A percentile compares a stretch with the other conserved stretches of the same genome.
These are phyloP conservation scores for Phytophthora citricola DNA, from an alignment of 352 stramenopile genomes.

Conservation along the genomic window DNA sequence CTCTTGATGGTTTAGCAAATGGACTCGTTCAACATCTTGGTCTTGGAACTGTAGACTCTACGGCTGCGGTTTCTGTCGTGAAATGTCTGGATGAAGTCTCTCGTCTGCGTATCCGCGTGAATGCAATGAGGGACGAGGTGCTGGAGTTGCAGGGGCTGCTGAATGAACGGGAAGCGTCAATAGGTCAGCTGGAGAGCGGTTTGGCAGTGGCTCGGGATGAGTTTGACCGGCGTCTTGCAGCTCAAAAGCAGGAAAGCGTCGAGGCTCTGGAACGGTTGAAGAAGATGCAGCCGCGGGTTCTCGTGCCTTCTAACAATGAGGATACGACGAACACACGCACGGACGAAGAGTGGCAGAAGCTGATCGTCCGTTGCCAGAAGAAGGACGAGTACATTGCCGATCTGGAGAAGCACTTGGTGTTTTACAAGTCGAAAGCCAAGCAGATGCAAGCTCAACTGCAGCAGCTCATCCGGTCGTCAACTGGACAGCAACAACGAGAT, in stretches of 20 bases:
- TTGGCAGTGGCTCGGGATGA: constrained; percentile 68
- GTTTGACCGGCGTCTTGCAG: constrained; percentile 71
- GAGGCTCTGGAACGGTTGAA: constrained; percentile 43
- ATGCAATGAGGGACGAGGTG: constrained; percentile 45
- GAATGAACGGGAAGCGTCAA: constrained; percentile 52
- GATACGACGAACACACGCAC: constrained; percentile 1
- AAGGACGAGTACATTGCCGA: constrained; percentile 88
- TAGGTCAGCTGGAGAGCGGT: constrained; percentile 70
- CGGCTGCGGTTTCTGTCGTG: constrained; percentile 34
- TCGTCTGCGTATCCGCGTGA: constrained; percentile 51
- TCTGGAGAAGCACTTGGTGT: constrained; percentile 85
- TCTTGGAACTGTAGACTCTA: constrained; percentile 6
- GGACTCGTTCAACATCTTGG: constrained; percentile 42
- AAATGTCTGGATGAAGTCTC: constrained; percentile 68
- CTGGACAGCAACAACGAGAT: constrained; percentile 42
- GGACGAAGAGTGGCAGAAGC: constrained; percentile 72
- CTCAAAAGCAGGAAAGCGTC: constrained; percentile 55
- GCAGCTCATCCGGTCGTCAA: constrained; percentile 76
- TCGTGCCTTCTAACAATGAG: constrained; percentile 13
- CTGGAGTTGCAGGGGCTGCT: constrained; percentile 47
- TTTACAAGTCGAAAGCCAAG: constrained; percentile 90
- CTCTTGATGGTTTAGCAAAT: constrained; percentile 48
- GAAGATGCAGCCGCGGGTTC: constrained; percentile 48
- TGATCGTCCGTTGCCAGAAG: constrained; percentile 74
- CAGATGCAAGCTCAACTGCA: constrained; percentile 86